phyloP scores from a whole-genome alignment of 1,284 basidiomycete species.

The Boletus semigastroideus region DNA sequence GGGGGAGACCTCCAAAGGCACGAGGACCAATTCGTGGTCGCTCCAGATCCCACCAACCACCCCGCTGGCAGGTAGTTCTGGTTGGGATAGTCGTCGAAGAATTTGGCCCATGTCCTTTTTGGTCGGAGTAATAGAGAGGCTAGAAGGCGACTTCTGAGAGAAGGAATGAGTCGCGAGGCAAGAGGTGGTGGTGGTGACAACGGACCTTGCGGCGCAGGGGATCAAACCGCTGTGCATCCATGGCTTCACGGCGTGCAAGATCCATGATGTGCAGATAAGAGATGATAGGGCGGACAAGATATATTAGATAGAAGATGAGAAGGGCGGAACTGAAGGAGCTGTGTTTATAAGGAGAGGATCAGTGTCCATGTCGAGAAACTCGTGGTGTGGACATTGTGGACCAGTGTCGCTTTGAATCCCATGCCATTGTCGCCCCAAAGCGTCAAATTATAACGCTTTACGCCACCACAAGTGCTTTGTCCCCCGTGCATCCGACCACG shows the following conservation, averaged over 20 bases:
- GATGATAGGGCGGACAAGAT: slow-evolving; percentile 30
- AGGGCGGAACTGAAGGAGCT: slow-evolving; percentile 28
- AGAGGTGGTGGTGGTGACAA: slow-evolving; percentile 12
- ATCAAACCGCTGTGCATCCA: slow-evolving; percentile 34
- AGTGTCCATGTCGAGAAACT: slow-evolving; percentile 26
- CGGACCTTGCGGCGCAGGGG: slow-evolving; percentile 30
- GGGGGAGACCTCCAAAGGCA: slow-evolving; percentile 28
- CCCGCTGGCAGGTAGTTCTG: slow-evolving; percentile 11
- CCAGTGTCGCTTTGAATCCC: slow-evolving; percentile 19
- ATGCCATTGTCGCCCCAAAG: slow-evolving; percentile 19
- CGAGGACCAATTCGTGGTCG: slow-evolving; percentile 34
- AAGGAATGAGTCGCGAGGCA: slow-evolving; percentile 22
- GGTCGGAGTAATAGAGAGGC: slow-evolving; percentile 5
- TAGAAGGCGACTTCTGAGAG: slow-evolving; percentile 19
- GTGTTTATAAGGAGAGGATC: slow-evolving; percentile 23
- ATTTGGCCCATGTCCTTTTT: slow-evolving; percentile 28
- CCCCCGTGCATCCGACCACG: slow-evolving; percentile 5
- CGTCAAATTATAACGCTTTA: slow-evolving; percentile 12
- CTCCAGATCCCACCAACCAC: slow-evolving; percentile 33
- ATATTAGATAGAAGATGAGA: slow-evolving; percentile 29
- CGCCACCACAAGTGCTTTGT: slow-evolving; percentile 22
- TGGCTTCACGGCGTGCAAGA: slow-evolving; percentile 26
- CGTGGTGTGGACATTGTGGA: slow-evolving; percentile 24
- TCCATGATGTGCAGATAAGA: slow-evolving; percentile 30
- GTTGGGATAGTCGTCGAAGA: slow-evolving; percentile 23